A percentile compares a stretch with the other conserved stretches of the same genome.
These are phyloP conservation scores for Keithomyces neogunnii DNA, from an alignment of 2,329 filamentous ascomycete species.

Conservation along the genomic window DNA sequence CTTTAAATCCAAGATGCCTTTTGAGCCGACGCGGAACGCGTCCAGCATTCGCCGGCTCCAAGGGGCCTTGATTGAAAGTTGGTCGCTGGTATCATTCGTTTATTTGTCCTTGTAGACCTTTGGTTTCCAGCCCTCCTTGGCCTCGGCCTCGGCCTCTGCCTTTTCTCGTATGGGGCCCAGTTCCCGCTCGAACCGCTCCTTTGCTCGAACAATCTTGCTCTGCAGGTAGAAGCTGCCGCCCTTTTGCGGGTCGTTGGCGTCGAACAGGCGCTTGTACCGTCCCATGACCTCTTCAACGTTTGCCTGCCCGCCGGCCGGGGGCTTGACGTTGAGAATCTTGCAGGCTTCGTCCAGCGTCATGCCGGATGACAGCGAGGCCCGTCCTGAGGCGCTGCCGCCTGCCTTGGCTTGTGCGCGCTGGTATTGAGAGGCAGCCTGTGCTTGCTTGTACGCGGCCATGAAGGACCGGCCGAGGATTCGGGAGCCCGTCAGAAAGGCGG, in stretches of 20 bases:
- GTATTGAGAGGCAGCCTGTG: slow-evolving; percentile 77
- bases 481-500: slow-evolving; percentile 81
- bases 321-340: slow-evolving; percentile 93
- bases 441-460: slow-evolving; percentile 90
- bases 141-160: slow-evolving; percentile 65
- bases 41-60: too few species aligned
- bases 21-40: too few species aligned
- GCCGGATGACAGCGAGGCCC: slow-evolving; percentile 53
- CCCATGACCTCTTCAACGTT: slow-evolving; percentile 74
- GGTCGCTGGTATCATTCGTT: neutral
- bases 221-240: slow-evolving; percentile 97
- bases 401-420: slow-evolving; percentile 61
- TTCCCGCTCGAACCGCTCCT: slow-evolving; percentile 88
- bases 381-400: slow-evolving; percentile 44
- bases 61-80: too few species aligned
- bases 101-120: slow-evolving; percentile 87
- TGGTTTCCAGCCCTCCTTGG: slow-evolving; percentile 83
- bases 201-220: slow-evolving; percentile 87
- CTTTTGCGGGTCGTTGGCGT: slow-evolving; percentile 88
- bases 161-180: slow-evolving; percentile 63
- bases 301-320: slow-evolving; percentile 62
- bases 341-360: slow-evolving; percentile 95
- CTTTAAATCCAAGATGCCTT: neutral
- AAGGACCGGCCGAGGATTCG: slow-evolving; percentile 92
- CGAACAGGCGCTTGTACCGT: slow-evolving; percentile 90